phyloP scores from a whole-genome alignment of 2,329 filamentous ascomycete species.

The Penicillium sp. region DNA sequence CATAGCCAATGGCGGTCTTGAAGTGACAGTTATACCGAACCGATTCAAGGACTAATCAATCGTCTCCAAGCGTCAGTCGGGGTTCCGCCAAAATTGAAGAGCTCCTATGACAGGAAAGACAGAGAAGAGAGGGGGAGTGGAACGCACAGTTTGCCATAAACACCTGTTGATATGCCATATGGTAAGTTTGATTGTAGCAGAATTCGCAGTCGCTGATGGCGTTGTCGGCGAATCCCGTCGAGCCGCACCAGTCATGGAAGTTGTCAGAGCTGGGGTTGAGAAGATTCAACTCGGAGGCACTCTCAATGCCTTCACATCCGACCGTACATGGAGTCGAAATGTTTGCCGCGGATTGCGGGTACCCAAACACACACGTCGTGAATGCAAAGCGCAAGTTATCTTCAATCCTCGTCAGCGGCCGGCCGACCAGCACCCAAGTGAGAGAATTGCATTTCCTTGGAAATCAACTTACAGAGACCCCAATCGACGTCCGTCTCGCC shows the following conservation, averaged over 20 bases:
- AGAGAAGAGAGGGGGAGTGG: not conserved
- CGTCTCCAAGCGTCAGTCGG: not conserved
- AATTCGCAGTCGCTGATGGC: conserved; percentile 37
- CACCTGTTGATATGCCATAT: conserved; percentile 21
- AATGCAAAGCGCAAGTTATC: conserved; percentile 44
- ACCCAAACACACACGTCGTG: conserved; percentile 40
- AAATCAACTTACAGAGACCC: conserved; percentile 39
- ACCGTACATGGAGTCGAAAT: conserved; percentile 43
- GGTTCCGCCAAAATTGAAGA: not conserved
- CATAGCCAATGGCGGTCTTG: conserved; percentile 26
- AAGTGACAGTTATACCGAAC: conserved; percentile 43
- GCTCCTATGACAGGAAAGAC: too few species aligned
- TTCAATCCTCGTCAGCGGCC: conserved; percentile 14
- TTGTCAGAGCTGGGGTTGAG: conserved; percentile 24
- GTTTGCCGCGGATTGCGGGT: conserved; percentile 30
- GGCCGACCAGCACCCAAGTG: not conserved
- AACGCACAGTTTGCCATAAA: conserved; percentile 42
- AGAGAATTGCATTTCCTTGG: too few species aligned
- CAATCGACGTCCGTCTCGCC: conserved; percentile 42
- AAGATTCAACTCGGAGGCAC: conserved; percentile 29
- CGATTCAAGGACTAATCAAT: conserved; percentile 38
- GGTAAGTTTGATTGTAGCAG: conserved; percentile 39
- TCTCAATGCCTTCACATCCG: conserved; percentile 31
- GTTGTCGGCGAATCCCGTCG: conserved; percentile 36
- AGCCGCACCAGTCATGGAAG: conserved; percentile 35